These are phyloP conservation scores for Lippia alba DNA, from an alignment of 305 asterid genomes.

Conservation along the genomic window DNA sequence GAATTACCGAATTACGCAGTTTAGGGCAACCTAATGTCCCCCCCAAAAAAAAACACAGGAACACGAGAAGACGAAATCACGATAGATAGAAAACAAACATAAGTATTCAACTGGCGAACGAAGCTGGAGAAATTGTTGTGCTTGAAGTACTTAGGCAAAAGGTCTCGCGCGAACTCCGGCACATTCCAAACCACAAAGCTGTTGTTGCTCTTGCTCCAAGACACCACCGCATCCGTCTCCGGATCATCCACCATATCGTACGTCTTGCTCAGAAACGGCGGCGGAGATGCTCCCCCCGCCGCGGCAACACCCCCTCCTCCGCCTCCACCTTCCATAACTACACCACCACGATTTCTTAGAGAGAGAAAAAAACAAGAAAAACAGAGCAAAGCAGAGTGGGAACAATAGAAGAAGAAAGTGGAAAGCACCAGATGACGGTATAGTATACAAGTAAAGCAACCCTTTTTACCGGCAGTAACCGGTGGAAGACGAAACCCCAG, in stretches of 20 bases:
- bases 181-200: constrained; percentile 83
- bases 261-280: constrained; percentile 84
- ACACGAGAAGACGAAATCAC: background rate
- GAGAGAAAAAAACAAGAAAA: constrained; percentile 3
- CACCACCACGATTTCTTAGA: constrained; percentile 16
- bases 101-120: constrained; percentile 85
- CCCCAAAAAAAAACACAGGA: background rate
- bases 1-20: background rate
- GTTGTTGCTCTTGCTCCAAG: constrained; percentile 71
- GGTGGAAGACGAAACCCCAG: constrained; percentile 33
- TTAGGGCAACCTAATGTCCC: background rate
- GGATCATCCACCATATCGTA: constrained; percentile 91
- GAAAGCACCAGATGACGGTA: constrained; percentile 32
- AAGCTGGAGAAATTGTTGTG: constrained; percentile 87
- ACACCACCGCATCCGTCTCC: constrained; percentile 67
- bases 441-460: background rate
- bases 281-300: constrained; percentile 44
- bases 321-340: constrained; percentile 41
- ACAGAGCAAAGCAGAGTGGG: constrained; percentile 15
- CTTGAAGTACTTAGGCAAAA: constrained; percentile 82
- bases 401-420: constrained; percentile 29
- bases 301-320: constrained; percentile 32
- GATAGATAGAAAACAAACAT: constrained; percentile 49
- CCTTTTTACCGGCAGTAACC: constrained; percentile 32
- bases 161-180: constrained; percentile 63